phyloP scores from a whole-genome alignment of 2,329 filamentous ascomycete species.

The Coleophoma crateriformis region DNA sequence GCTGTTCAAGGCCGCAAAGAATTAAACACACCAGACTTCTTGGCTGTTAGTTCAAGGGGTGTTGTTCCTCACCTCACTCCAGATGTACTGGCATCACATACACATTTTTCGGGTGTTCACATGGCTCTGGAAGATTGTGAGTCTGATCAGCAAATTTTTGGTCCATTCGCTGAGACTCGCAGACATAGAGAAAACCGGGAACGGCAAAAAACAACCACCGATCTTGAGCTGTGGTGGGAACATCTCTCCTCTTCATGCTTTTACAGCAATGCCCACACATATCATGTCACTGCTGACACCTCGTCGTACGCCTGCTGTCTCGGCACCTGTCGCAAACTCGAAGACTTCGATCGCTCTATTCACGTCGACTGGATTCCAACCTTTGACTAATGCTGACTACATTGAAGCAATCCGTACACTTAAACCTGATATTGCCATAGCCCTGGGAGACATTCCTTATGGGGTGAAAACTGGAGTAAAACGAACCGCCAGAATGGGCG shows the following conservation, averaged over 20 bases:
- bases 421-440: constrained; percentile 74
- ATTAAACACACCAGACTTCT: constrained; percentile 79
- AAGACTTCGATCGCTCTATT: constrained; percentile 68
- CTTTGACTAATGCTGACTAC: constrained; percentile 66
- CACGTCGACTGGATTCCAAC: constrained; percentile 81
- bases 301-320: constrained; percentile 70
- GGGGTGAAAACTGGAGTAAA: constrained; percentile 56
- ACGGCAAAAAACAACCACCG: constrained; percentile 36
- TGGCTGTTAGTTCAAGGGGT: constrained; percentile 77
- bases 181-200: constrained; percentile 48
- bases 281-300: constrained; percentile 68
- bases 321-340: constrained; percentile 65
- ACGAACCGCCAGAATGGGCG: constrained; percentile 75
- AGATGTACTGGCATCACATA: constrained; percentile 67
- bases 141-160: constrained; percentile 24
- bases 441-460: constrained; percentile 68
- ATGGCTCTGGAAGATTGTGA: constrained; percentile 89
- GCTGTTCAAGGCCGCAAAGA: constrained; percentile 52
- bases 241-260: constrained; percentile 58
- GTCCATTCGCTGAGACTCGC: too few relatives aligned
- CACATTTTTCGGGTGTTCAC: constrained; percentile 65
- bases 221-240: constrained; percentile 35
- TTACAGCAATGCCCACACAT: constrained; percentile 65
- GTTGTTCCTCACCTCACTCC: constrained; percentile 83
- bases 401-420: constrained; percentile 57